Evolutionary conservation across 2,329 filamentous ascomycete species (phyloP).

Genomic region (Intubia oerlemansii): DNA sequence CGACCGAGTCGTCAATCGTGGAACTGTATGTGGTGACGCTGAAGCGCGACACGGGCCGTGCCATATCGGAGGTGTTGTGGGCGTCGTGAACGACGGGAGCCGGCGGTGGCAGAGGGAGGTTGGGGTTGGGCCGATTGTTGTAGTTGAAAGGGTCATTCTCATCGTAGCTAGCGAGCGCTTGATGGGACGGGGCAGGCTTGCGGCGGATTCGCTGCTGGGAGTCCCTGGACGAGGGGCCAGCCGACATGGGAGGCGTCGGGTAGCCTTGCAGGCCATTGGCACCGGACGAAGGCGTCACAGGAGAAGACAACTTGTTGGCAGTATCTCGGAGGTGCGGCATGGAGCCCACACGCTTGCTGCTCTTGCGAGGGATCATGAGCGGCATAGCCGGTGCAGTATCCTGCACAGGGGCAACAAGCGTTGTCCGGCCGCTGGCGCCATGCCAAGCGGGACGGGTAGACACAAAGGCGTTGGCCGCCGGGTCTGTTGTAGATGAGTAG

Average conservation of each 20-base stretch:
- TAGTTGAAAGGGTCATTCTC: slow-evolving; percentile 9
- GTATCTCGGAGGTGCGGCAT: slow-evolving; percentile 8
- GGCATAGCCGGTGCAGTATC: slow-evolving; percentile 35
- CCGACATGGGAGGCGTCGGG: too few species aligned
- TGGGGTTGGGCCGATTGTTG: slow-evolving; percentile 6
- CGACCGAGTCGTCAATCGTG: slow-evolving; percentile 19
- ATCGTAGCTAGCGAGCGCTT: slow-evolving; percentile 6
- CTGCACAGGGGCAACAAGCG: slow-evolving; percentile 40
- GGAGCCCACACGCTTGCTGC: slow-evolving; percentile 18
- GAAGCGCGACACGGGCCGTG: slow-evolving; percentile 36
- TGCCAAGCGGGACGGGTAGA: slow-evolving; percentile 41
- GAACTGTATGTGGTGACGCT: slow-evolving; percentile 43
- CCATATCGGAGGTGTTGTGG: slow-evolving; percentile 17
- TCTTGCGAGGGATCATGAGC: slow-evolving; percentile 32
- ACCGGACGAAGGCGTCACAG: too few species aligned
- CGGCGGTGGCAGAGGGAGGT: slow-evolving; percentile 8
- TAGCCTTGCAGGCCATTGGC: too few species aligned
- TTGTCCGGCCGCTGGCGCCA: slow-evolving; percentile 46
- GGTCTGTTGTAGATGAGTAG: slow-evolving; percentile 13
- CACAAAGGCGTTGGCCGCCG: slow-evolving; percentile 15
- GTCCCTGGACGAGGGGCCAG: neutral
- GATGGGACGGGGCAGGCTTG: slow-evolving; percentile 5
- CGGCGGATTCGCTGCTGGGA: slow-evolving; percentile 2
- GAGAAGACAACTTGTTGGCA: too few species aligned
- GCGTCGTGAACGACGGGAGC: slow-evolving; percentile 1